Percentiles rank a stretch among this genome's conserved stretches.
Evolutionary conservation across 495 filamentous ascomycete genomes (phyloP).

Genomic region (Aspergillus leporis): DNA sequence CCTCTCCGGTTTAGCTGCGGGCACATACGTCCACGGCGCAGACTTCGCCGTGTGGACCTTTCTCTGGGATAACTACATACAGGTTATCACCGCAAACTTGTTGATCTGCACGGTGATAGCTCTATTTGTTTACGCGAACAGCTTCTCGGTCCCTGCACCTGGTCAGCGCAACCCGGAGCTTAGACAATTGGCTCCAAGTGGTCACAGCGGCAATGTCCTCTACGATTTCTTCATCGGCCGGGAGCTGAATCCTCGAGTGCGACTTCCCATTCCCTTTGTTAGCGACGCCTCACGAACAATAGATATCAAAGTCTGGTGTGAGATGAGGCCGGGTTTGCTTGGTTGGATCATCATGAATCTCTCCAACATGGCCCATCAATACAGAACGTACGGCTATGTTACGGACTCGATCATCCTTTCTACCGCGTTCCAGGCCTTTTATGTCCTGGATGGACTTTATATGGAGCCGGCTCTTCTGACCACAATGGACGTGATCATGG

Average conservation of each 20-base stretch:
- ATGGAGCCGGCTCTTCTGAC: conserved; percentile 93
- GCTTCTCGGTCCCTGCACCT: conserved; percentile 72
- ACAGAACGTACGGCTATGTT: conserved; percentile 76
- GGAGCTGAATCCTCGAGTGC: conserved; percentile 90
- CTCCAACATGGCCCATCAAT: conserved; percentile 84
- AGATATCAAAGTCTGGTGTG: conserved; percentile 89
- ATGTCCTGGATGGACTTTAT: conserved; percentile 82
- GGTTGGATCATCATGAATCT: conserved; percentile 88
- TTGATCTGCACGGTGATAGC: conserved; percentile 69
- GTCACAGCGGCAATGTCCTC: conserved; percentile 78
- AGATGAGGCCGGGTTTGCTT: conserved; percentile 87
- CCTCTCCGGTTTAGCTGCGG: conserved; percentile 64
- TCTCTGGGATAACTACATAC: conserved; percentile 86
- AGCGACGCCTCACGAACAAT: conserved; percentile 56
- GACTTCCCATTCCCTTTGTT: conserved; percentile 69
- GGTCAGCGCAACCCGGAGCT: conserved; percentile 59
- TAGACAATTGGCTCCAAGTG: conserved; percentile 79
- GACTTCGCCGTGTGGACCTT: conserved; percentile 89
- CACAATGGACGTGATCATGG: conserved; percentile 92
- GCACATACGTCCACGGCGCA: conserved; percentile 74
- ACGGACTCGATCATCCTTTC: conserved; percentile 88
- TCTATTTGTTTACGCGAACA: conserved; percentile 73
- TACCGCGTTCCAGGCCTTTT: conserved; percentile 75
- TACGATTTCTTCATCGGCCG: conserved; percentile 99
- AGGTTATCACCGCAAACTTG: conserved; percentile 81